Base-by-base conservation (phyloP, 352 stramenopile species). In the Aphanomyces cochlioides region DNA sequence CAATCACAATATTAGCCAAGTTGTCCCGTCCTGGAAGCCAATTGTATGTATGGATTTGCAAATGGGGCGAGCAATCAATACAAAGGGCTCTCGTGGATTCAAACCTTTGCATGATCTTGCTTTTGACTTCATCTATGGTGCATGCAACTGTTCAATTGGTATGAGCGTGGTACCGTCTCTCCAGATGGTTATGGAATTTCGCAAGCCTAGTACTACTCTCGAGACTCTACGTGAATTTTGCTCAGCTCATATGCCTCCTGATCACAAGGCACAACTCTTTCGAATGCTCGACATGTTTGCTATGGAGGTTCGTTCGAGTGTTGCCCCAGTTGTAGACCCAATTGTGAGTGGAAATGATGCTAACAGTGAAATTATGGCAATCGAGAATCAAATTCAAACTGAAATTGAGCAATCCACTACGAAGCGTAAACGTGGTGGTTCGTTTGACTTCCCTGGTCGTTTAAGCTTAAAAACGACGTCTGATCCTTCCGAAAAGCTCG, bases 51-150 rank as follows among this genome's bases (percentile, higher is more conserved):
- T 17, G 8, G 54, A 60, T 40, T 7, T 17, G 7, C 54, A 60
- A 60, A 60, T 60, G 54, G 54, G 54, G 7, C 54, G 54, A 60
- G 17, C 8, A 15, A 60, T 60, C 15, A 60, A 60, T n/a, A 60
- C 7, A 7, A 60, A 40, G 8, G 54, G 54, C 21, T 60, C 54
- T n/a, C 8, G 21, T 7, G 54, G 54, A 41, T 60, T 41, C 54
- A 8, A 8, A 41, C 36, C n/a, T 41, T 40, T 21, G 8, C 8
- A 60, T 15, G 8, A 21, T 36, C 7, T n/a, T 15, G 8, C n/a
- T 36, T 15, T 15, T n/a, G n/a, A n/a, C n/a, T 60, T 60, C n/a
- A 40, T 60, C n/a, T 13, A 60, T n/a, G 17, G 15, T 7, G 8
- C n/a, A 40, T 60, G 54, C n/a, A n/a, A 8, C 8, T 60, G 54